Percentiles rank a stretch among this genome's conserved stretches.
phyloP scores from a whole-genome alignment of 257 asterid genomes.

The Nicotiana sylvestris region DNA sequence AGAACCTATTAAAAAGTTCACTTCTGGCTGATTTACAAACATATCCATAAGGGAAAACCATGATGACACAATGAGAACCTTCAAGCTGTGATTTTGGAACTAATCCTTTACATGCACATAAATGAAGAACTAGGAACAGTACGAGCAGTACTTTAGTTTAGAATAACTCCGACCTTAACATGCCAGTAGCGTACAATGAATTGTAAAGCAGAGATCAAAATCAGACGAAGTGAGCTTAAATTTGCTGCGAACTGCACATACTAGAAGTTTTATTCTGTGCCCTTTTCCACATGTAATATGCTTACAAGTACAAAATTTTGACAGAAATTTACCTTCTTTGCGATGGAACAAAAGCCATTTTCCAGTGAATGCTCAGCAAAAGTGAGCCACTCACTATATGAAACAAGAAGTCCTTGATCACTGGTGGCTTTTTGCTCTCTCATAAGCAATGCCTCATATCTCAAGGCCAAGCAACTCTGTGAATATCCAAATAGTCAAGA shows the following conservation, averaged over 20 bases:
- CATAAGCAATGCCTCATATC: constrained; percentile 84
- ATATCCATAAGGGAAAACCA: neutral
- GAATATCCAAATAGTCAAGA: constrained; percentile 15
- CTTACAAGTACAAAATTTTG: neutral
- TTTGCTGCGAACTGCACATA: neutral
- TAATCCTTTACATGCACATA: neutral
- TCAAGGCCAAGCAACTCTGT: constrained; percentile 85
- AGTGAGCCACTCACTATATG: constrained; percentile 60
- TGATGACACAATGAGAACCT: neutral
- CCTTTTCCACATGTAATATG: neutral
- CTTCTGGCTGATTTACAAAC: neutral
- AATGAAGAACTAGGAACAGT: neutral
- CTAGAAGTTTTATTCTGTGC: neutral
- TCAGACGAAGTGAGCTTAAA: neutral
- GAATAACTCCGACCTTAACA: neutral
- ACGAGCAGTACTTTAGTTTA: neutral
- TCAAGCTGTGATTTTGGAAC: neutral
- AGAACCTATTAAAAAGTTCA: neutral
- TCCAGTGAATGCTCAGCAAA: constrained; percentile 66
- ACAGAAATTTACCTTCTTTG: constrained; percentile 51
- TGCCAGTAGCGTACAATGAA: neutral
- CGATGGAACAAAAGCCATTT: constrained; percentile 56
- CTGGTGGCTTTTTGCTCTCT: constrained; percentile 49
- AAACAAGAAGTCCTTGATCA: constrained; percentile 56
- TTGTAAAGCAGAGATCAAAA: neutral